A percentile compares a stretch with the other conserved stretches of the same genome.
phyloP scores from a whole-genome alignment of 78 protist species.

The Neovahlkampfia damariscottae region DNA sequence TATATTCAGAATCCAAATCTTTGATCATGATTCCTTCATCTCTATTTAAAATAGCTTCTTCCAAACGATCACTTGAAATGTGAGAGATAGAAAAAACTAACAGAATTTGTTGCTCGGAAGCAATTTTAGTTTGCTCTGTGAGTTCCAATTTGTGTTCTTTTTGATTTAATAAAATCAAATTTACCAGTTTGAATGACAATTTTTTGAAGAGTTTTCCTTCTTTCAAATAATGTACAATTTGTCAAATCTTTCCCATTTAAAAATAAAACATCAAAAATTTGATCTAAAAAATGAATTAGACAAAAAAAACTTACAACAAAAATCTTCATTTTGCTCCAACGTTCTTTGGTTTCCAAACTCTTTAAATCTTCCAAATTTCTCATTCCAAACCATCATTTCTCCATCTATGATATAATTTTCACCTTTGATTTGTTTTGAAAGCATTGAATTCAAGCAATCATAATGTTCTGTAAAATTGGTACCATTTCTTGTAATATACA shows the following conservation, averaged over 20 bases:
- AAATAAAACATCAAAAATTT: slow-evolving; percentile 63
- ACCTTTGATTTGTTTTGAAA: neutral
- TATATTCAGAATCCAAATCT: slow-evolving; percentile 23
- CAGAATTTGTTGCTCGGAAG: slow-evolving; percentile 13
- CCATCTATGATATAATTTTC: slow-evolving; percentile 70
- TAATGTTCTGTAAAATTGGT: slow-evolving; percentile 43
- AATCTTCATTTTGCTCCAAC: slow-evolving; percentile 16
- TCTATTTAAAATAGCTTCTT: slow-evolving; percentile 18
- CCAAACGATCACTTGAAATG: neutral
- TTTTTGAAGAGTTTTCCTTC: neutral
- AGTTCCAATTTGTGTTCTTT: slow-evolving; percentile 35
- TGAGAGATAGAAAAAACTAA: slow-evolving; percentile 23
- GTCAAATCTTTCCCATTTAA: slow-evolving; percentile 42
- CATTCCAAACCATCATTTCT: slow-evolving; percentile 48
- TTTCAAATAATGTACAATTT: slow-evolving; percentile 26
- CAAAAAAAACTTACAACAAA: slow-evolving; percentile 4
- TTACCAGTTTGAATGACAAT: no score
- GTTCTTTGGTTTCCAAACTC: slow-evolving; percentile 57
- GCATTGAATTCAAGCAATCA: neutral
- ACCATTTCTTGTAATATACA: slow-evolving; percentile 14
- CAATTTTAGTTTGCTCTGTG: neutral
- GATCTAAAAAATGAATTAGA: slow-evolving; percentile 5
- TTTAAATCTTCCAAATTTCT: slow-evolving; percentile 24
- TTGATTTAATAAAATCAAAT: no score
- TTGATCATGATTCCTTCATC: slow-evolving; percentile 76